Percentiles rank a stretch among this genome's conserved stretches.
phyloP scores from a whole-genome alignment of 345 rosid species.

The Acer yangbiense region DNA sequence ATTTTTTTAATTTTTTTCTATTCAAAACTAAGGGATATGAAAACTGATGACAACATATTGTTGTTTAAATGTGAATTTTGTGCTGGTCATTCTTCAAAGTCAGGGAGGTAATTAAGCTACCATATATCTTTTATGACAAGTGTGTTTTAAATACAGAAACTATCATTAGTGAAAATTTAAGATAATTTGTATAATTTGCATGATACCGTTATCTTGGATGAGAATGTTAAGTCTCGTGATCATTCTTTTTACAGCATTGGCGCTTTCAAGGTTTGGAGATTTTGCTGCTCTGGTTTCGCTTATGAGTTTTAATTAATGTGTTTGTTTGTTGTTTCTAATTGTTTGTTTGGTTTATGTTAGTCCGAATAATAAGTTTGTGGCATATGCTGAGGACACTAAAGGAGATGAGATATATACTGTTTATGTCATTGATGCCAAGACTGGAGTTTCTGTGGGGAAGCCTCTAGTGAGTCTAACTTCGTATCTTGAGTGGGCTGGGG shows the following conservation, averaged over 20 bases:
- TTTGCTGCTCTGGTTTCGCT: neutral
- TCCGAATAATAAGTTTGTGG: slow-evolving; percentile 74
- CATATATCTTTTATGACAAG: neutral
- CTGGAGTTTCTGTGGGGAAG: slow-evolving; percentile 45
- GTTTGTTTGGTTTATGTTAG: slow-evolving; percentile 51
- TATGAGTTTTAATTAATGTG: neutral
- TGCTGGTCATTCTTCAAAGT: slow-evolving; percentile 93
- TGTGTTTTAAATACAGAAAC: neutral
- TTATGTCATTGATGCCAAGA: slow-evolving; percentile 65
- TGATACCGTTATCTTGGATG: too few species aligned
- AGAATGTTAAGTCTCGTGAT: too few species aligned
- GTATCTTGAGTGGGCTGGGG: slow-evolving; percentile 79
- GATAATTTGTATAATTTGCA: fast-evolving
- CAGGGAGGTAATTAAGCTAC: slow-evolving; percentile 66
- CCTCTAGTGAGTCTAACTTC: slow-evolving; percentile 61
- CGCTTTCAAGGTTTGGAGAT: slow-evolving; percentile 55
- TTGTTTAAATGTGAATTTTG: slow-evolving; percentile 89
- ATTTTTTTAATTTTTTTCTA: too few species aligned
- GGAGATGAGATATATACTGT: slow-evolving; percentile 81
- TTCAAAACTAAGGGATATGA: slow-evolving; percentile 86
- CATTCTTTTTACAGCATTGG: slow-evolving; percentile 20
- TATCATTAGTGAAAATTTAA: too few species aligned
- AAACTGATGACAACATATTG: slow-evolving; percentile 69
- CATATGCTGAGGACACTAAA: slow-evolving; percentile 81
- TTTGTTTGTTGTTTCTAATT: neutral